Evolutionary conservation across 495 filamentous ascomycete species (phyloP).

Genomic region (Cairneyella variabilis): DNA sequence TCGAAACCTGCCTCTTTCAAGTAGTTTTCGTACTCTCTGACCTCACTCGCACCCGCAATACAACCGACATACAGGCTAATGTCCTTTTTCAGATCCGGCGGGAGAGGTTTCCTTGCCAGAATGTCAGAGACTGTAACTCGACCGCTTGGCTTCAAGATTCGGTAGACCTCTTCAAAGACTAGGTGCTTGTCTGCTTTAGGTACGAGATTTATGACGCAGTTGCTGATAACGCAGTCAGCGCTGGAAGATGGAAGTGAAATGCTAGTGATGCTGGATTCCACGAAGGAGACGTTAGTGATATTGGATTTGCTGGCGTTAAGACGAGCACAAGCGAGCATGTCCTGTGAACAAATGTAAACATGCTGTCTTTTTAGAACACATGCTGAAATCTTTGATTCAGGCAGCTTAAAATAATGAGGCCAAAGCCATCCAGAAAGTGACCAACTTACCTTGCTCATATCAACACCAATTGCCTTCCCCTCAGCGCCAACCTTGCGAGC

Average conservation of each 20-base stretch:
- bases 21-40: constrained; percentile 52
- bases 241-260: constrained; percentile 40
- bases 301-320: constrained; percentile 33
- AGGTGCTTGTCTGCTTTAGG: constrained; percentile 50
- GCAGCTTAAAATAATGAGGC: too few relatives aligned
- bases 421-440: too few relatives aligned
- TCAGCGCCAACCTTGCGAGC: constrained; percentile 48
- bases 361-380: too few relatives aligned
- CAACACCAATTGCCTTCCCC: constrained; percentile 58
- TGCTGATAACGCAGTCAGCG: constrained; percentile 59
- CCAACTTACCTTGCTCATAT: too few relatives aligned
- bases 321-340: constrained; percentile 16
- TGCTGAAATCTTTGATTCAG: too few relatives aligned
- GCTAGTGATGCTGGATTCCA: constrained; percentile 50
- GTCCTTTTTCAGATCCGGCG: constrained; percentile 2
- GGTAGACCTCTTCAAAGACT: constrained; percentile 58
- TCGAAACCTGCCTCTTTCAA: constrained; percentile 50
- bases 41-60: constrained; percentile 47
- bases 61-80: constrained; percentile 20
- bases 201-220: constrained; percentile 58
- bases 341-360: too few relatives aligned
- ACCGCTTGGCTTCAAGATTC: constrained; percentile 58
- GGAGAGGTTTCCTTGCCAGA: constrained; percentile 27
- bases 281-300: constrained; percentile 42
- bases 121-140: constrained; percentile 65